Conservation (phyloP, 257 asterid genomes). For the Solanum medicagineum region DNA sequence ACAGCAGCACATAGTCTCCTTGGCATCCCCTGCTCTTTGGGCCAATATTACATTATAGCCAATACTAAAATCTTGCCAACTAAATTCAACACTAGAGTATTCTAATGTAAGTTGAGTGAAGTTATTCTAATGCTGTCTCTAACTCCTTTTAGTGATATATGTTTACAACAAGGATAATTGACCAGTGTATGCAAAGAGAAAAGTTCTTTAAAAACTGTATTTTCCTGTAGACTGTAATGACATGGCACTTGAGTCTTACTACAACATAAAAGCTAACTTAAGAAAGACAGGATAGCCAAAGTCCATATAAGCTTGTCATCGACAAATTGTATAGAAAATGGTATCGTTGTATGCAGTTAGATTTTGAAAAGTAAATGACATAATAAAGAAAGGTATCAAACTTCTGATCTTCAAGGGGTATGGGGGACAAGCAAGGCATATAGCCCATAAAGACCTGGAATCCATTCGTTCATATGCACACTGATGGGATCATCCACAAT, state of each 20-base stretch:
- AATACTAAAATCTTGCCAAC: background rate
- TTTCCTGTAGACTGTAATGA: background rate
- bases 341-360: background rate
- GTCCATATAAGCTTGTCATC: background rate
- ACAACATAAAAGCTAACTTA: background rate
- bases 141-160: background rate
- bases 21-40: background rate
- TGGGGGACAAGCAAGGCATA: too few species aligned
- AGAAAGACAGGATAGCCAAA: background rate
- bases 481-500: background rate
- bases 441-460: too few species aligned
- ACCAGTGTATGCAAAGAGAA: background rate
- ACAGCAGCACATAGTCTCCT: background rate
- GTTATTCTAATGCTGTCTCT: background rate
- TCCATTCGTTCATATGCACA: too few species aligned
- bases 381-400: background rate
- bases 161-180: background rate
- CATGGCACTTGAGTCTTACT: background rate
- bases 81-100: background rate
- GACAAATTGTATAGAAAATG: background rate
- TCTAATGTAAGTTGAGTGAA: background rate
- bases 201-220: background rate
- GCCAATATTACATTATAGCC: background rate
- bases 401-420: background rate
- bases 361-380: background rate